Evolutionary conservation across 371 early-diverging fungal species (phyloP), one percentile per base, ranked within the genome.

Genomic region (Syncephalis fuscata): DNA sequence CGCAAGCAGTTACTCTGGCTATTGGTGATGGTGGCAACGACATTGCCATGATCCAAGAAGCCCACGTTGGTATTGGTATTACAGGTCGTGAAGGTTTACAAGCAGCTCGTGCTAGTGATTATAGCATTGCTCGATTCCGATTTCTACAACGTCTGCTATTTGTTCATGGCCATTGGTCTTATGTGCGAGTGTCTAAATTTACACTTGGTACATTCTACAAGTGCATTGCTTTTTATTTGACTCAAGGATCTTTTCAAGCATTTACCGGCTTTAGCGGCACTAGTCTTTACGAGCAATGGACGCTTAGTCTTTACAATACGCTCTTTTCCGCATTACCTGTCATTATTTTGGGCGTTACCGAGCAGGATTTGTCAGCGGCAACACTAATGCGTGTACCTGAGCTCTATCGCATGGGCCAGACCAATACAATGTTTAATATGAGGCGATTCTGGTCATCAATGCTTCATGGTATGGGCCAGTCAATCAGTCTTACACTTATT

Each of bases 21-120:
- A 87, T 95, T 48, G 96, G 96, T 32, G 96, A 95, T 57, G 96
- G 96, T 21, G 92, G 87, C 48, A 95, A 95, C 65, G 96, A 95
- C 58, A 87, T 95, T 48, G 73, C 78, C 7, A 95, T 95, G 96
- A 86, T 95, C 42, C 85, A 86, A 57, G 82, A 76, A 50, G 80
- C 88, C 5, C 74, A 86, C 54, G 77, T 88, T 14, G 88, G 89
- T 16, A 67, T 81, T 20, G 94, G 94, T 5, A 89, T 93, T 23
- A 74, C 79, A 0, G 93, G 92, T 1, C 68, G 73, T 48, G 94
- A 92, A 60, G 92, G 92, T 7, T 60, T 84, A 39, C 85, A 85
- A 44, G 88, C 92, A 9, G 70, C 81, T 9, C 62, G 85, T 20
- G 71, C 86, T 4, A 67, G 79, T 39, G 94, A 93, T 65, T 87